A percentile compares a stretch with the other conserved stretches of the same genome.
phyloP scores from a whole-genome alignment of 495 filamentous ascomycete species.

The Friedmanniomyces simplex region DNA sequence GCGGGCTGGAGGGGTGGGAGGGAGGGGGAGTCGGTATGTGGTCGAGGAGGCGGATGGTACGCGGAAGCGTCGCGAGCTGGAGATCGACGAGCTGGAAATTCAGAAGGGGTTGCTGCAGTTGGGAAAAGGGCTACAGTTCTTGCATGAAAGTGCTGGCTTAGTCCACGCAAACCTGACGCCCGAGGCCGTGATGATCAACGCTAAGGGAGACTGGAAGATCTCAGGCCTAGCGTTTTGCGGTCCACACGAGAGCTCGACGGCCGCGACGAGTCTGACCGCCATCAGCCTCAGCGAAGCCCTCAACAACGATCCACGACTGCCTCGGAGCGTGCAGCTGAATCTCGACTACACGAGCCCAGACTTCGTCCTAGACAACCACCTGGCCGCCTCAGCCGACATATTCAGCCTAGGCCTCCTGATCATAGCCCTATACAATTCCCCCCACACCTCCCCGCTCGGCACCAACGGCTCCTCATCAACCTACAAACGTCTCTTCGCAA shows the following conservation, averaged over 20 bases:
- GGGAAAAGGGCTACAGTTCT: constrained; percentile 87
- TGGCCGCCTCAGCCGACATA: constrained; percentile 72
- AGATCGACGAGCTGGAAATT: constrained; percentile 95
- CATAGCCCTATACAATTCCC: constrained; percentile 83
- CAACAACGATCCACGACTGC: constrained; percentile 74
- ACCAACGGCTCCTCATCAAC: constrained; percentile 63
- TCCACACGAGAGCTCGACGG: constrained; percentile 57
- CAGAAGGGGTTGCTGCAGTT: constrained; percentile 92
- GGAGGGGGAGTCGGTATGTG: constrained; percentile 67
- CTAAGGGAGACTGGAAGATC: constrained; percentile 97
- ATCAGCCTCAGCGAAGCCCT: constrained; percentile 76
- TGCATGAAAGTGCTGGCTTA: constrained; percentile 89
- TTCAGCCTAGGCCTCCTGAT: constrained; percentile 88
- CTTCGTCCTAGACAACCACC: constrained; percentile 77
- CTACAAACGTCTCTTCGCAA: constrained; percentile 71
- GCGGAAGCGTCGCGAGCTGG: constrained; percentile 62
- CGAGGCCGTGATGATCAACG: constrained; percentile 88
- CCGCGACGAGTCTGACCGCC: constrained; percentile 57
- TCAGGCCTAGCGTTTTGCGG: constrained; percentile 85
- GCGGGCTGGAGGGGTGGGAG: constrained; percentile 49
- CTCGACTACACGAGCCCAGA: constrained; percentile 91
- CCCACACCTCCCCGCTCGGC: constrained; percentile 76
- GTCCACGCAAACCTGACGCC: constrained; percentile 93
- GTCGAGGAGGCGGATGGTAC: constrained; percentile 68
- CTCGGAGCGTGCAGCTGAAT: constrained; percentile 72